Evolutionary conservation across 345 rosid genomes (phyloP).

Genomic region (Triadica sebifera): DNA sequence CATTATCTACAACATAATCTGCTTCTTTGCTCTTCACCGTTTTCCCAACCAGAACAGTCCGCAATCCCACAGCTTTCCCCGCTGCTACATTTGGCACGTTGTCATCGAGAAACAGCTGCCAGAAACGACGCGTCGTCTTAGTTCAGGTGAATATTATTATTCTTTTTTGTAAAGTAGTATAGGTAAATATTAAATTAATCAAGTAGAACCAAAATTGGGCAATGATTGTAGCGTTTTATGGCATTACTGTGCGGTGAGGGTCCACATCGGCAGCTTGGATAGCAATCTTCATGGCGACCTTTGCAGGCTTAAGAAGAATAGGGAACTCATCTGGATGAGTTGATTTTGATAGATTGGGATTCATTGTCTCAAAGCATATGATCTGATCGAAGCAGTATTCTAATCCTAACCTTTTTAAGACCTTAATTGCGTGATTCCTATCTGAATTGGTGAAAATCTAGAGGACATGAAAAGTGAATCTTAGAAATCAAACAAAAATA

Average conservation of each 20-base stretch:
- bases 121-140: not conserved
- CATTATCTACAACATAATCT: conserved; percentile 55
- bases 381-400: conserved; percentile 82
- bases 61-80: conserved; percentile 70
- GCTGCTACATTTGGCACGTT: conserved; percentile 62
- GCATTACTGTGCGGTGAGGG: conserved; percentile 62
- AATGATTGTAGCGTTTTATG: not conserved
- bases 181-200: too few species aligned
- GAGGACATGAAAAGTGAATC: not conserved
- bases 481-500: not conserved
- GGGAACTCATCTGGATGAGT: conserved; percentile 71
- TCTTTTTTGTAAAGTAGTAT: too few species aligned
- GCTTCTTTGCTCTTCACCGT: conserved; percentile 55
- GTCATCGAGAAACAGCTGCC: conserved; percentile 80
- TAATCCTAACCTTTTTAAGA: conserved; percentile 51
- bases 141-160: not conserved
- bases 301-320: conserved; percentile 73
- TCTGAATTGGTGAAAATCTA: conserved; percentile 97
- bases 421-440: conserved; percentile 60
- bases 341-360: conserved; percentile 60
- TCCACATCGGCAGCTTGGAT: conserved; percentile 56
- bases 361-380: conserved; percentile 88
- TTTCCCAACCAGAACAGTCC: conserved; percentile 77
- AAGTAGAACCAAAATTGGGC: not conserved
- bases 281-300: conserved; percentile 72